Evolutionary conservation across 2,329 filamentous ascomycete genomes (phyloP), one percentile per base, ranked within the genome.

Genomic region (Penicillium sp.): DNA sequence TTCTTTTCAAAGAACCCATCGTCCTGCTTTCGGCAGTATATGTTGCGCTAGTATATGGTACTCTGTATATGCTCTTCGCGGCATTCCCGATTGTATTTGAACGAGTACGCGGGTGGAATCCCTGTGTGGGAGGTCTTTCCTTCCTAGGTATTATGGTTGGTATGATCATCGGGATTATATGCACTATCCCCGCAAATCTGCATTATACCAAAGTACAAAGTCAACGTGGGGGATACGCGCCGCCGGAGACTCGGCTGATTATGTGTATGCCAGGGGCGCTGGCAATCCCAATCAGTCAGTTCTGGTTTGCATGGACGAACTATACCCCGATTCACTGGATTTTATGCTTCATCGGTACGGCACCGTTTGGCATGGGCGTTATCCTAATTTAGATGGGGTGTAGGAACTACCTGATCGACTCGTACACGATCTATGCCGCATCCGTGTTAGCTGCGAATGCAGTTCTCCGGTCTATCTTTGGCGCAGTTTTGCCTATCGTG

Each of bases 21-120:
- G 64, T 72, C 12, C 15, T 69, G 8, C 13, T 70, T 5, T 50
- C 71, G 2, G 70, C 70, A 37, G 63, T 72, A 13, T 71, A 71
- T 40, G 71, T 69, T 13, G 47, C 65, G 13, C 58, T 73, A 0
- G 68, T 72, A 15, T 73, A 71, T 35, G 69, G 69, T 15, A 70
- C 70, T n/a, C 59, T 73, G 0, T 72, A 72, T 30, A 67, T 69
- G 37, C 70, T 63, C 58, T 71, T 73, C 81, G 89, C 91, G 73
- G 85, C 84, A 1, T 72, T 70, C 28, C 70, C 71, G 0, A 70
- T 70, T 3, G 60, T 72, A n/a, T 72, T 72, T 17, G 17, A 49
- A n/a, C 61, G 66, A 9, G 65, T 62, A 5, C 64, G 69, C 44
- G 64, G 75, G 0, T 73, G 82, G 42, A 80, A 78, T 60, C 73